Percentiles rank a stretch among this genome's conserved stretches.
phyloP scores from a whole-genome alignment of 768 basidiomycete genomes.

The Kwoniella heveanensis region DNA sequence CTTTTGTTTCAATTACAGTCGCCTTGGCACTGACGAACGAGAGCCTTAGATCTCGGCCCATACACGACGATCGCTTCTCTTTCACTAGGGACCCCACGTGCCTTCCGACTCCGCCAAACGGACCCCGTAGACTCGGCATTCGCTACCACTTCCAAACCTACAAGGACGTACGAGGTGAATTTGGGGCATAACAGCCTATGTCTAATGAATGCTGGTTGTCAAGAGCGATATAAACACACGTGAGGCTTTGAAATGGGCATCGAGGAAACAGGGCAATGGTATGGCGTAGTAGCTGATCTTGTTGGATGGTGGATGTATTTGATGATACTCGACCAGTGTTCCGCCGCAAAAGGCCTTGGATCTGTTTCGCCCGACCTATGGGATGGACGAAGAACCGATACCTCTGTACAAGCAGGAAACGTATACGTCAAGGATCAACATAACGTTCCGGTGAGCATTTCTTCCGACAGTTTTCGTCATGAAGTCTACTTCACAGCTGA shows the following conservation, averaged over 20 bases:
- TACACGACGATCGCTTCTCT: conserved; percentile 56
- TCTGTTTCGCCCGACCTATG: conserved; percentile 49
- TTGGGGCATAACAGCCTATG: conserved; percentile 52
- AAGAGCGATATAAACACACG: conserved; percentile 56
- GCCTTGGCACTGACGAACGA: background rate
- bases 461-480: background rate
- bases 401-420: conserved; percentile 34
- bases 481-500: too few relatives aligned
- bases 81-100: conserved; percentile 54
- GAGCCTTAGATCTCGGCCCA: conserved; percentile 55
- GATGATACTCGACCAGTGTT: conserved; percentile 31
- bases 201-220: conserved; percentile 55
- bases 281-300: background rate
- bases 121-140: conserved; percentile 38
- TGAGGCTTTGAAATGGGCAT: conserved; percentile 21
- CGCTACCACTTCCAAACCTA: conserved; percentile 25
- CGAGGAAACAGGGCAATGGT: too few relatives aligned
- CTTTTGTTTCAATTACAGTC: too few relatives aligned
- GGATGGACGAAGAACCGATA: conserved; percentile 30
- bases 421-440: conserved; percentile 51
- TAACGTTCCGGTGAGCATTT: conserved; percentile 51
- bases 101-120: conserved; percentile 51
- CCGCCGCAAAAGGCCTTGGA: conserved; percentile 52
- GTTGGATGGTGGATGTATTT: background rate
- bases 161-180: conserved; percentile 53